These are phyloP conservation scores for Plasmodium sp. DNA, from an alignment of 169 alveolate genomes.

Conservation along the genomic window DNA sequence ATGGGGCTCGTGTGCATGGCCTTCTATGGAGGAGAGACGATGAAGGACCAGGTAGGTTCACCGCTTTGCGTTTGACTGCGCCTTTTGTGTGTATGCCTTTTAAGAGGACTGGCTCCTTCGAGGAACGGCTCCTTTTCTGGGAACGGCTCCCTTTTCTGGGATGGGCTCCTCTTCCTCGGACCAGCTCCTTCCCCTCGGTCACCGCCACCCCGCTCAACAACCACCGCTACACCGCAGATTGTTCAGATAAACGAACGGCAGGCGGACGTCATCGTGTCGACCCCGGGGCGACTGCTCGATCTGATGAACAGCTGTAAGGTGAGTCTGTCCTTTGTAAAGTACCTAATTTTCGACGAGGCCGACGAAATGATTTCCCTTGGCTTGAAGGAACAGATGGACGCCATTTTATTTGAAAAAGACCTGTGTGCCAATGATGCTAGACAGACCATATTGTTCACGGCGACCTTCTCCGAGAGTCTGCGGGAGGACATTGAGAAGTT, in stretches of 20 bases:
- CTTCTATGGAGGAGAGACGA: slow-evolving; percentile 56
- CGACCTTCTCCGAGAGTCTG: slow-evolving; percentile 32
- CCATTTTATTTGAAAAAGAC: slow-evolving; percentile 40
- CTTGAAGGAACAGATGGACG: slow-evolving; percentile 71
- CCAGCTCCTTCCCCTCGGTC: not conserved
- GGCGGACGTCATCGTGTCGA: slow-evolving; percentile 32
- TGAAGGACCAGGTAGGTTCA: slow-evolving; percentile 43
- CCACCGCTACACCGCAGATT: not conserved
- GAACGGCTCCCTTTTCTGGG: too few relatives aligned
- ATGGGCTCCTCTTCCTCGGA: too few relatives aligned
- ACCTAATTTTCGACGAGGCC: slow-evolving; percentile 94
- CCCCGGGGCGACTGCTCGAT: slow-evolving; percentile 89
- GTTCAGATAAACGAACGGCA: slow-evolving; percentile 45
- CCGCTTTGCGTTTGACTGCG: not conserved
- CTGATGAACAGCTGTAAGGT: slow-evolving; percentile 87
- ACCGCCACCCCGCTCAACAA: not conserved
- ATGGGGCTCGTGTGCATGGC: slow-evolving; percentile 34
- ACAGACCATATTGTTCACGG: slow-evolving; percentile 43
- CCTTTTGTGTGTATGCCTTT: not conserved
- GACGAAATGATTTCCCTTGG: slow-evolving; percentile 97
- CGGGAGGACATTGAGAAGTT: slow-evolving; percentile 20
- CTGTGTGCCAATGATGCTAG: slow-evolving; percentile 24
- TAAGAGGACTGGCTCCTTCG: too few relatives aligned
- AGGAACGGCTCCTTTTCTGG: not conserved
- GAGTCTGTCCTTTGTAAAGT: slow-evolving; percentile 83